phyloP scores from a whole-genome alignment of 495 filamentous ascomycete species.

The Tuber melanosporum region DNA sequence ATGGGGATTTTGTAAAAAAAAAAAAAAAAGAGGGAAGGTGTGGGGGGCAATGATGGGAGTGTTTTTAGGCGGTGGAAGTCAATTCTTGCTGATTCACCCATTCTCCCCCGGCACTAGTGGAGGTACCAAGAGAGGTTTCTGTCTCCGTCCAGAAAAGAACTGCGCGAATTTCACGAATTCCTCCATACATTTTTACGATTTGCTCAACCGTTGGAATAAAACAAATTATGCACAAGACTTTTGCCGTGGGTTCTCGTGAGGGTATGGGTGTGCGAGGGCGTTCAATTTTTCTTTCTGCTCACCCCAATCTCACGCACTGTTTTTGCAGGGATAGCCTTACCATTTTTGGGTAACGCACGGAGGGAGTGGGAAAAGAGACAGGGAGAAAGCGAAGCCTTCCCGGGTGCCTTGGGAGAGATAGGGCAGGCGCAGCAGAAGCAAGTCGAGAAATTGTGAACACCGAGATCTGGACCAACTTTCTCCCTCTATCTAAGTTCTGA shows the following conservation, averaged over 20 bases:
- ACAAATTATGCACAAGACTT: neutral
- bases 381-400: neutral
- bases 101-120: neutral
- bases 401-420: neutral
- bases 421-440: neutral
- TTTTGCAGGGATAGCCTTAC: neutral
- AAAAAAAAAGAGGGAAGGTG: neutral
- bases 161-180: neutral
- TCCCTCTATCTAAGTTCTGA: neutral
- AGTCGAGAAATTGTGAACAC: neutral
- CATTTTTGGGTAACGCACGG: neutral
- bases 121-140: neutral
- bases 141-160: neutral
- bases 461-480: neutral
- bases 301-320: neutral
- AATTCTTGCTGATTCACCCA: neutral
- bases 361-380: neutral
- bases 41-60: neutral
- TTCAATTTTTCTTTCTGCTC: neutral
- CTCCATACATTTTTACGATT: neutral
- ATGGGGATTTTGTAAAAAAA: neutral
- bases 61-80: neutral
- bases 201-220: neutral
- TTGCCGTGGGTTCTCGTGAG: neutral
- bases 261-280: neutral